These are phyloP conservation scores for Pinus taeda DNA, from an alignment of 75 land plant genomes.

Conservation along the genomic window DNA sequence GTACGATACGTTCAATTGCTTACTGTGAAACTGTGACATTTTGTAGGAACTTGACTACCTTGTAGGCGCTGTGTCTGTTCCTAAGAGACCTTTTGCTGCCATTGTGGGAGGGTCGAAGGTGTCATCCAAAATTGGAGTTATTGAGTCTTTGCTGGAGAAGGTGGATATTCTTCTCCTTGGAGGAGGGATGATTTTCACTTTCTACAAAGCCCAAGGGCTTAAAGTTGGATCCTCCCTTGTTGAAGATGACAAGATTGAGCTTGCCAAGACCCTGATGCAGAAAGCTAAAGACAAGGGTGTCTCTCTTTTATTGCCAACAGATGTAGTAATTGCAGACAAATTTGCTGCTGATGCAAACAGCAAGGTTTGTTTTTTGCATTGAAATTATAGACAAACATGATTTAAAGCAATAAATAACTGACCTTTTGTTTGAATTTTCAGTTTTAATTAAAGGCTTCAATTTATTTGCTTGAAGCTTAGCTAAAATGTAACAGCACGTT, in stretches of 20 bases:
- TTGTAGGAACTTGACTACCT: conserved; percentile 77
- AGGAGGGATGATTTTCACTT: conserved; percentile 79
- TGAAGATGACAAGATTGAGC: conserved; percentile 75
- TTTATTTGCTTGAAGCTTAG: conserved; percentile 7
- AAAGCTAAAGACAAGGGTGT: conserved; percentile 67
- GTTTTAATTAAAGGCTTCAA: not conserved
- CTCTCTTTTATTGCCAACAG: conserved; percentile 57
- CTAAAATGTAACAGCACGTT: not conserved
- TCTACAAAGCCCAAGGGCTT: conserved; percentile 72
- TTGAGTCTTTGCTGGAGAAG: conserved; percentile 80
- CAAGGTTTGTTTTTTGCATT: conserved; percentile 35
- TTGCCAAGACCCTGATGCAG: conserved; percentile 51
- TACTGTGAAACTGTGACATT: not conserved
- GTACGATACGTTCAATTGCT: not conserved
- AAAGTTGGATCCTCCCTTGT: conserved; percentile 68
- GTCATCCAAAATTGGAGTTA: conserved; percentile 86
- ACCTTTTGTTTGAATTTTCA: not conserved
- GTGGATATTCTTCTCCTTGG: conserved; percentile 52
- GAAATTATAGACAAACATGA: not conserved
- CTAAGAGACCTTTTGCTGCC: conserved; percentile 88
- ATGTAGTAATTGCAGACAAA: conserved; percentile 71
- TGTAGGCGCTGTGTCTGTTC: conserved; percentile 71
- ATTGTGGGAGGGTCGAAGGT: conserved; percentile 92
- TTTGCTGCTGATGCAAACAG: conserved; percentile 75
- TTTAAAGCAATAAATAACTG: not conserved